phyloP scores from a whole-genome alignment of 176 grass and related monocot genomes.

The Eremochloa ophiuroides region DNA sequence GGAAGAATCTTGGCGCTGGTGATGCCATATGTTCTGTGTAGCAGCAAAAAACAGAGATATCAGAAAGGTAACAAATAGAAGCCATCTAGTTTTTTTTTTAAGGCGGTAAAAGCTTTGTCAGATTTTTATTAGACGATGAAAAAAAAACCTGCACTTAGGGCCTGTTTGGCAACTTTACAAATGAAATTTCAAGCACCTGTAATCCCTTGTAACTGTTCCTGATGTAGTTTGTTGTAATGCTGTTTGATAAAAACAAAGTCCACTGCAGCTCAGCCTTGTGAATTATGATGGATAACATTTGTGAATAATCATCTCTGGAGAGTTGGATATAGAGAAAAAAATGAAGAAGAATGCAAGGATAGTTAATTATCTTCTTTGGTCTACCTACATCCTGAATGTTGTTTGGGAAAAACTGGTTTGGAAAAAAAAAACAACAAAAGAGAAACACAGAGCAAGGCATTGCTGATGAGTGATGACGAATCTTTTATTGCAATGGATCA shows the following conservation, averaged over 20 bases:
- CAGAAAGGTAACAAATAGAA: neutral
- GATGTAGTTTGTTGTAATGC: neutral
- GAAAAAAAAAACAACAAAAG: no score
- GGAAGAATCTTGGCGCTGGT: neutral
- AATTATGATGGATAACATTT: neutral
- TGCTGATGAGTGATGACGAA: no score
- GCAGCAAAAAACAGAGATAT: neutral
- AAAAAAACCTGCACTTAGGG: neutral
- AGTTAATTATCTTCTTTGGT: neutral
- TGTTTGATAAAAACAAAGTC: neutral
- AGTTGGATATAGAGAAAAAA: neutral
- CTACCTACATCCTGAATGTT: neutral
- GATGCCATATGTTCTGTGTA: neutral
- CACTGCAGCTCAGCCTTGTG: neutral
- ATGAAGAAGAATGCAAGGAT: neutral
- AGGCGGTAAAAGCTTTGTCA: no score
- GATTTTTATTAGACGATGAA: no score
- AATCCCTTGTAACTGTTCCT: neutral
- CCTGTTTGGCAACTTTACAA: neutral
- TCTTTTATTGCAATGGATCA: no score
- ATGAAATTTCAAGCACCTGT: neutral
- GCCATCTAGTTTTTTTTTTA: neutral
- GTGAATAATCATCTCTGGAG: neutral
- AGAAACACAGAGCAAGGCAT: no score
- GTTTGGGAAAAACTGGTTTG: no score